phyloP scores from a whole-genome alignment of 192 early-diverging fungal species.

The Coemansia guatemalensis region DNA sequence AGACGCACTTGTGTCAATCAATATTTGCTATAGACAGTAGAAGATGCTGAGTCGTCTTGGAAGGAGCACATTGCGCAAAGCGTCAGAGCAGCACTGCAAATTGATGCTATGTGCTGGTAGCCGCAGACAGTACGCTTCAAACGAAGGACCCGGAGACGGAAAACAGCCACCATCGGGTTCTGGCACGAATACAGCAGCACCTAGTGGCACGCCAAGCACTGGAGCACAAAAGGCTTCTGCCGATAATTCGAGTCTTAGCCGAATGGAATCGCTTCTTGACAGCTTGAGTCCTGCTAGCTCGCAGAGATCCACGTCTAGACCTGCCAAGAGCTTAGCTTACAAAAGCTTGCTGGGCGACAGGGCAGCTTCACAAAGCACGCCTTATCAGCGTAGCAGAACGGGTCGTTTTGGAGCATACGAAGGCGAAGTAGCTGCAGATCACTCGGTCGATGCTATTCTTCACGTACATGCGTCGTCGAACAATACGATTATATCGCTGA shows the following conservation, averaged over 20 bases:
- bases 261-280: slow-evolving; percentile 15
- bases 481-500: slow-evolving; percentile 88
- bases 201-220: background rate
- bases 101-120: too few species aligned
- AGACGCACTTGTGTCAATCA: too few species aligned
- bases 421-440: too few species aligned
- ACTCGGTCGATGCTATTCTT: slow-evolving; percentile 15
- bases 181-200: background rate
- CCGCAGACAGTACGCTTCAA: slow-evolving; percentile 6
- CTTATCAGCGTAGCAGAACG: too few species aligned
- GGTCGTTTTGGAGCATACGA: too few species aligned
- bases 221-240: background rate
- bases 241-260: background rate
- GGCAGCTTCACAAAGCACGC: too few species aligned
- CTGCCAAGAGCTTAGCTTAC: background rate
- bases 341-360: background rate
- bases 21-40: too few species aligned
- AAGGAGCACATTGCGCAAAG: slow-evolving; percentile 4
- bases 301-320: background rate
- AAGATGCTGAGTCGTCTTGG: slow-evolving; percentile 14
- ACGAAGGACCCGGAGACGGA: slow-evolving; percentile 2
- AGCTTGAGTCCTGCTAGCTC: slow-evolving; percentile 3
- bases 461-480: slow-evolving; percentile 63
- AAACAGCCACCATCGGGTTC: background rate
- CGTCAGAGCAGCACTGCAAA: background rate